Conservation (phyloP, 441 rosid genomes). For the Populus hybrid region DNA sequence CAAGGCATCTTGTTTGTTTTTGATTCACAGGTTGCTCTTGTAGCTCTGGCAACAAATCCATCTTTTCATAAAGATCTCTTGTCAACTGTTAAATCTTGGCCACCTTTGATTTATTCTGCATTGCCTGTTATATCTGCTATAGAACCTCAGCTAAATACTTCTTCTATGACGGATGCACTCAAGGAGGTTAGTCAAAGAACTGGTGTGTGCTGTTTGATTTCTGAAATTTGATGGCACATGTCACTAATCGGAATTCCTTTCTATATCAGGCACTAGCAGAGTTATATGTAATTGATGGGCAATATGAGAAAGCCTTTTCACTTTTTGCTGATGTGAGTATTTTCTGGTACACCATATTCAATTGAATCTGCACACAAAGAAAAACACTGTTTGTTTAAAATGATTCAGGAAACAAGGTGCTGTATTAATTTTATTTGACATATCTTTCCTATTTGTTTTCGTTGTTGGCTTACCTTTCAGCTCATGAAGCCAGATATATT, state of each 20-base stretch:
- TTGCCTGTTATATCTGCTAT: conserved; percentile 90
- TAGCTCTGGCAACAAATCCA: conserved; percentile 92
- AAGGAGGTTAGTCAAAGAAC: conserved; percentile 62
- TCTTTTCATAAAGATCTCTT: conserved; percentile 77
- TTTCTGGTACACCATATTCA: not conserved
- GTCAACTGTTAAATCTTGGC: conserved; percentile 96
- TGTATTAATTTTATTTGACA: conserved; percentile 15
- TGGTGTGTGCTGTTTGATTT: conserved; percentile 10
- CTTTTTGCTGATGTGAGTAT: conserved; percentile 94
- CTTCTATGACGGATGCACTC: conserved; percentile 93
- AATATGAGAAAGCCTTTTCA: conserved; percentile 85
- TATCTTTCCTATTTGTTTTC: conserved; percentile 9
- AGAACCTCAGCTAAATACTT: conserved; percentile 95
- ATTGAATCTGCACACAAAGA: conserved; percentile 13
- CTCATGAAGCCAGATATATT: conserved; percentile 94
- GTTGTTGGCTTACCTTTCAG: conserved; percentile 43
- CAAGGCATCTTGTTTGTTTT: conserved; percentile 7
- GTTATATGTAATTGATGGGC: conserved; percentile 84
- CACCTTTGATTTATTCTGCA: conserved; percentile 73
- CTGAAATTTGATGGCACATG: conserved; percentile 15
- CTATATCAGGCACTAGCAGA: conserved; percentile 81
- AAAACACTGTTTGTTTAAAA: not conserved
- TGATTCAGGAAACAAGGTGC: not conserved
- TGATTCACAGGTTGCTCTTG: conserved; percentile 81
- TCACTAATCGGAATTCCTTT: conserved; percentile 23